Percentiles rank a stretch among this genome's conserved stretches.
phyloP scores from a whole-genome alignment of 495 filamentous ascomycete genomes.

The Xylaria grammica region DNA sequence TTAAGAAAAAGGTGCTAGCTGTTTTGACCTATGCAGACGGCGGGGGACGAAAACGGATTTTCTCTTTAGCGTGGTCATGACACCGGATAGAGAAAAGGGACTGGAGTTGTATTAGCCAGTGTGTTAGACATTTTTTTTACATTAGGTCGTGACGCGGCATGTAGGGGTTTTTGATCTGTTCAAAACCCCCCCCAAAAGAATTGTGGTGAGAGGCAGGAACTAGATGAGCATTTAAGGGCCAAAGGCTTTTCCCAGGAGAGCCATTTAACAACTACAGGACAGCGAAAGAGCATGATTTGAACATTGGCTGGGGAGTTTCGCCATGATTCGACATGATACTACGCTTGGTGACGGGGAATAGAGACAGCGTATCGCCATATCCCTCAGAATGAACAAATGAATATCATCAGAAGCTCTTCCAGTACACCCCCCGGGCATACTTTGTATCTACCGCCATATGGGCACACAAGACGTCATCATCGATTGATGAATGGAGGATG shows the following conservation, averaged over 20 bases:
- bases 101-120: not conserved
- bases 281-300: not conserved
- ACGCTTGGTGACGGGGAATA: not conserved
- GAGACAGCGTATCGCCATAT: not conserved
- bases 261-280: not conserved
- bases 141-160: not conserved
- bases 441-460: too few species aligned
- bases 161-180: not conserved
- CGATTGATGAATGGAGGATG: too few species aligned
- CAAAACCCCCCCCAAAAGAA: not conserved
- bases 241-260: not conserved
- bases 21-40: not conserved
- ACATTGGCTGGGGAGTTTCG: not conserved
- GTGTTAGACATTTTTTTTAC: not conserved
- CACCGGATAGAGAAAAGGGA: slow-evolving; percentile 9
- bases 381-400: not conserved
- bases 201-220: not conserved
- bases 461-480: too few species aligned
- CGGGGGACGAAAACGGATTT: not conserved
- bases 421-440: too few species aligned
- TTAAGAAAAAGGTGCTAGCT: slow-evolving; percentile 4
- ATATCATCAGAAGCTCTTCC: too few species aligned
- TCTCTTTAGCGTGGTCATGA: not conserved
- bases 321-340: not conserved
- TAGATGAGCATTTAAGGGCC: not conserved